Conservation (phyloP, 352 stramenopile genomes). For the Peronospora belbahrii region DNA sequence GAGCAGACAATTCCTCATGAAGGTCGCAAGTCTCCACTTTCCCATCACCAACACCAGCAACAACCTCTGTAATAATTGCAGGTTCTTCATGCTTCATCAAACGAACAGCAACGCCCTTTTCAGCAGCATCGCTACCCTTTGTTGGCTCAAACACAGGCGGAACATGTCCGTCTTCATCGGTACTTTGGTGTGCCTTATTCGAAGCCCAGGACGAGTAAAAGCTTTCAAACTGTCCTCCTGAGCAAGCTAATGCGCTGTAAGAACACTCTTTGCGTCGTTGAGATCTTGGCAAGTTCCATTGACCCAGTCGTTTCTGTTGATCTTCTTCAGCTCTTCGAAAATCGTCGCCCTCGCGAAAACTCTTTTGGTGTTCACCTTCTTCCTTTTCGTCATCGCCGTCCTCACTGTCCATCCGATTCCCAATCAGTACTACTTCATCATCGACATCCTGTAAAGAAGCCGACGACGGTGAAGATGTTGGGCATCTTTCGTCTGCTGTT, state of each 20-base stretch:
- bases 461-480: conserved; percentile 2
- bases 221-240: conserved; percentile 46
- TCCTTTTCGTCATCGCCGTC: conserved; percentile 47
- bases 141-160: background rate
- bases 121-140: background rate
- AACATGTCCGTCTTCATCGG: conserved; percentile 11
- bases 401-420: conserved; percentile 33
- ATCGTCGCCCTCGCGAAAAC: conserved; percentile 25
- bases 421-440: background rate
- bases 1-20: background rate
- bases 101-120: background rate
- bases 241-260: conserved; percentile 34
- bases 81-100: background rate
- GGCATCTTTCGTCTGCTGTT: conserved; percentile 17
- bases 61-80: background rate
- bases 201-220: conserved; percentile 75
- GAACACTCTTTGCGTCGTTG: conserved; percentile 34
- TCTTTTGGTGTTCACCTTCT: conserved; percentile 17
- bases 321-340: conserved; percentile 32
- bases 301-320: conserved; percentile 54
- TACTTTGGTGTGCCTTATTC: conserved; percentile 40
- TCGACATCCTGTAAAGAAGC: conserved; percentile 1
- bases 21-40: background rate
- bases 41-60: background rate
- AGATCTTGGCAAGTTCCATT: conserved; percentile 61